Evolutionary conservation across 2,329 filamentous ascomycete genomes (phyloP).

Genomic region (Aspergillus vadensis): DNA sequence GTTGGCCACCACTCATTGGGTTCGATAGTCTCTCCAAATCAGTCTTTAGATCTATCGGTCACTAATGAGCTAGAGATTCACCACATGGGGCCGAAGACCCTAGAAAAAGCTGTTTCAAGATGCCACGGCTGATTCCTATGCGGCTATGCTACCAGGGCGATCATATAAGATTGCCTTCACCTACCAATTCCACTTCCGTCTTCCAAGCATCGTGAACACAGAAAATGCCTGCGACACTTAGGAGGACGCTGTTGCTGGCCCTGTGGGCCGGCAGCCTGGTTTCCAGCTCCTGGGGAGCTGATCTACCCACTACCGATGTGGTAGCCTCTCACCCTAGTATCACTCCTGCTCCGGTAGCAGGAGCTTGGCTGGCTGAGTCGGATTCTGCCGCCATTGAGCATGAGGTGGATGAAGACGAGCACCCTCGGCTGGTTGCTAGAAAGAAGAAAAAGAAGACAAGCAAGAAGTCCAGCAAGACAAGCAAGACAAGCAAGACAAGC

Average conservation of each 20-base stretch:
- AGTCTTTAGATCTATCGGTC: background rate
- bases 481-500: background rate
- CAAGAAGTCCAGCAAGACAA: background rate
- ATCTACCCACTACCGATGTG: background rate
- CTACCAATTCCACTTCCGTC: background rate
- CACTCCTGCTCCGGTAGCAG: background rate
- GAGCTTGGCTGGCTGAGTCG: background rate
- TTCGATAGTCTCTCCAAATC: background rate
- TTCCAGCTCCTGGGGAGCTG: background rate
- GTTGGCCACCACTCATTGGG: background rate
- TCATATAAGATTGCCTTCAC: background rate
- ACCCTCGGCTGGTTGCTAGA: background rate
- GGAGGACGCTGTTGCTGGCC: background rate
- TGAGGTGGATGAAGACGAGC: background rate
- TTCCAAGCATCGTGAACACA: background rate
- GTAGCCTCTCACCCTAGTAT: background rate
- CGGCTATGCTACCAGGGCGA: background rate
- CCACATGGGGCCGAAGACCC: background rate
- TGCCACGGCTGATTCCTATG: background rate
- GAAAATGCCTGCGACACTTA: background rate
- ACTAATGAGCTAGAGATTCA: background rate
- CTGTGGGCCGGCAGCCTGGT: constrained; percentile 1
- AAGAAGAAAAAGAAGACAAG: background rate
- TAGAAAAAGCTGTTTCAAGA: background rate
- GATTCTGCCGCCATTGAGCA: background rate